Conservation (phyloP, 177 flowering plant genomes). For the Telopea speciosissima region DNA sequence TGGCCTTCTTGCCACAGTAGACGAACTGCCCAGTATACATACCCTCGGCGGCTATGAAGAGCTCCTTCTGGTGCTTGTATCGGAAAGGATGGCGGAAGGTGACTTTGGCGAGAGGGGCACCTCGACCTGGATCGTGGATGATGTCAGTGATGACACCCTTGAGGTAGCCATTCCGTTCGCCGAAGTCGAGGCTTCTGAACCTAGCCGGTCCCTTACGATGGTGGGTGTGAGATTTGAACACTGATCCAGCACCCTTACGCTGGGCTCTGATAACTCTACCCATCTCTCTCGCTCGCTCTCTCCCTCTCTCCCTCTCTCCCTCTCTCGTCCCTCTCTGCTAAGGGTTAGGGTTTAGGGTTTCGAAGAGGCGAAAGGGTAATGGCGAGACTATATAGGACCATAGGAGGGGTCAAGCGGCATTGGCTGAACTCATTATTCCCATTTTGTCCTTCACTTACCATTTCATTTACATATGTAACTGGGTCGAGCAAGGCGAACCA, state of each 20-base stretch:
- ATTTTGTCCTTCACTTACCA: too few species aligned
- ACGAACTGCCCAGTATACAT: constrained; percentile 50
- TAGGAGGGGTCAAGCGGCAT: too few species aligned
- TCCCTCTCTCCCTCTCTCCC: not conserved
- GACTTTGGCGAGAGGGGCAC: constrained; percentile 46
- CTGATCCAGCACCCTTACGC: constrained; percentile 51
- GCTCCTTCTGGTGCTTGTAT: constrained; percentile 54
- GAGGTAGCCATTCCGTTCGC: constrained; percentile 48
- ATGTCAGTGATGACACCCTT: constrained; percentile 48
- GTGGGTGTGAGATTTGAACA: constrained; percentile 53
- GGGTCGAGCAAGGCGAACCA: too few species aligned
- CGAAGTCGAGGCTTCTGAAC: constrained; percentile 47
- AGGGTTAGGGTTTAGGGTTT: constrained; percentile 9
- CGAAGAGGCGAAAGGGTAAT: not conserved
- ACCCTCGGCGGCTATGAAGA: constrained; percentile 49
- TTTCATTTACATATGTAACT: too few species aligned
- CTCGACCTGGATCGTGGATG: constrained; percentile 52
- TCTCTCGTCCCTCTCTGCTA: too few species aligned
- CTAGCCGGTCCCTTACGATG: constrained; percentile 55
- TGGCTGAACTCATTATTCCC: too few species aligned
- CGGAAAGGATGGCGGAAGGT: too few species aligned
- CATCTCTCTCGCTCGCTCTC: constrained; percentile 17
- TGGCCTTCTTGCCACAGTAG: constrained; percentile 48
- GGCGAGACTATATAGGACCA: not conserved
- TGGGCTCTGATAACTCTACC: constrained; percentile 49